A percentile compares a stretch with the other conserved stretches of the same genome.
phyloP scores from a whole-genome alignment of 2,329 filamentous ascomycete genomes.

The Stromatinia cepivora region DNA sequence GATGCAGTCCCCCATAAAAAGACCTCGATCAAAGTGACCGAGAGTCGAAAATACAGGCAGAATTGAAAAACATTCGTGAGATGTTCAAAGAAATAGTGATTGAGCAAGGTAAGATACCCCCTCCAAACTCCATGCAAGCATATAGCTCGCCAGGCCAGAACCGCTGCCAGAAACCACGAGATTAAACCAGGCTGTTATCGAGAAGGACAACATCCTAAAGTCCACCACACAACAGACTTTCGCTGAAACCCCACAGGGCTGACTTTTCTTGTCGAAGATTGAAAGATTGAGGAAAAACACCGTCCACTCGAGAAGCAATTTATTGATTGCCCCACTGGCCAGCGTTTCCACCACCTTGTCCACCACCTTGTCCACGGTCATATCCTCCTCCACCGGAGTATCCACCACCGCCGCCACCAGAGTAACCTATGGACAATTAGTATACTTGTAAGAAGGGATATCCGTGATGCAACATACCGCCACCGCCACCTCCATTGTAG shows the following conservation, averaged over 20 bases:
- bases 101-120: slow-evolving; percentile 35
- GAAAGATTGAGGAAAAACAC: slow-evolving; percentile 12
- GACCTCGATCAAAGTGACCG: slow-evolving; percentile 40
- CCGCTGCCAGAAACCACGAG: slow-evolving; percentile 41
- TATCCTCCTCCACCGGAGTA: slow-evolving; percentile 20
- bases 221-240: slow-evolving; percentile 41
- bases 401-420: slow-evolving; percentile 7
- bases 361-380: slow-evolving; percentile 10
- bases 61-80: slow-evolving; percentile 31
- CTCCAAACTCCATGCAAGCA: slow-evolving; percentile 42
- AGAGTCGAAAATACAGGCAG: slow-evolving; percentile 33
- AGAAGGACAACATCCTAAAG: slow-evolving; percentile 31
- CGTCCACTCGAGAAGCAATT: slow-evolving; percentile 8
- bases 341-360: slow-evolving; percentile 21
- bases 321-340: slow-evolving; percentile 22
- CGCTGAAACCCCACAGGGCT: slow-evolving; percentile 39
- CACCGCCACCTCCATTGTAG: slow-evolving; percentile 21
- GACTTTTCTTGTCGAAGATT: slow-evolving; percentile 36
- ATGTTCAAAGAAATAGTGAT: slow-evolving; percentile 34
- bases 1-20: slow-evolving; percentile 35
- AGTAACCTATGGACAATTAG: slow-evolving; percentile 18
- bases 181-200: slow-evolving; percentile 32
- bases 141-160: slow-evolving; percentile 37
- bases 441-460: neutral
- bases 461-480: slow-evolving; percentile 19